A percentile compares a stretch with the other conserved stretches of the same genome.
phyloP scores from a whole-genome alignment of 108 stramenopile genomes.

The Bacterosira constricta region DNA sequence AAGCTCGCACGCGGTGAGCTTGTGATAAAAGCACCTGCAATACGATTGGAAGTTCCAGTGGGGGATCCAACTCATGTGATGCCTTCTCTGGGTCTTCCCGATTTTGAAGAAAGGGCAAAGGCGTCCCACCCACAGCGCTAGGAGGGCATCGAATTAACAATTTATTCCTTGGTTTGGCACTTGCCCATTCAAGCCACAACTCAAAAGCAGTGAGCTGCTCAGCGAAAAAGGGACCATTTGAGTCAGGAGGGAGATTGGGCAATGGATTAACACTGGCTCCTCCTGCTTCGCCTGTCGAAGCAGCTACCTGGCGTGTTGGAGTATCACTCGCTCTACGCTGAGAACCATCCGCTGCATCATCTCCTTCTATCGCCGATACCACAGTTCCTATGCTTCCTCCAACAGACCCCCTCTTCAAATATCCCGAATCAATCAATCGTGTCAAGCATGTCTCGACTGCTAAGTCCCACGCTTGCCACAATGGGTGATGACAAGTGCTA shows the following conservation, averaged over 20 bases:
- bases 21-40: constrained; percentile 93
- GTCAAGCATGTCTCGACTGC: constrained; percentile 94
- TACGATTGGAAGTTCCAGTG: constrained; percentile 96
- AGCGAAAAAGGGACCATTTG: constrained; percentile 91
- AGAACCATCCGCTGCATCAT: constrained; percentile 20
- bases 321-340: background rate
- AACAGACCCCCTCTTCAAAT: constrained; percentile 10
- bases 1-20: constrained; percentile 90
- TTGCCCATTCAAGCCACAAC: constrained; percentile 95
- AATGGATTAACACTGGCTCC: background rate
- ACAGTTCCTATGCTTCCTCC: background rate
- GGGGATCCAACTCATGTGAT: constrained; percentile 68
- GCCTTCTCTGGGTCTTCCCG: background rate
- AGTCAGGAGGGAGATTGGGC: background rate
- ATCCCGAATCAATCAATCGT: constrained; percentile 76
- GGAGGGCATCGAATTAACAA: constrained; percentile 44
- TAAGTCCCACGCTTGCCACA: constrained; percentile 99
- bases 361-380: constrained; percentile 10
- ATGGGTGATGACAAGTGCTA: constrained; percentile 89
- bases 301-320: background rate
- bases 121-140: constrained; percentile 36
- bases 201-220: constrained; percentile 98
- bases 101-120: constrained; percentile 35
- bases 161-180: constrained; percentile 40
- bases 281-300: background rate